Evolutionary conservation across 2,329 filamentous ascomycete genomes (phyloP), one percentile per base, ranked within the genome.

Genomic region (Pyrenochaeta sp.): DNA sequence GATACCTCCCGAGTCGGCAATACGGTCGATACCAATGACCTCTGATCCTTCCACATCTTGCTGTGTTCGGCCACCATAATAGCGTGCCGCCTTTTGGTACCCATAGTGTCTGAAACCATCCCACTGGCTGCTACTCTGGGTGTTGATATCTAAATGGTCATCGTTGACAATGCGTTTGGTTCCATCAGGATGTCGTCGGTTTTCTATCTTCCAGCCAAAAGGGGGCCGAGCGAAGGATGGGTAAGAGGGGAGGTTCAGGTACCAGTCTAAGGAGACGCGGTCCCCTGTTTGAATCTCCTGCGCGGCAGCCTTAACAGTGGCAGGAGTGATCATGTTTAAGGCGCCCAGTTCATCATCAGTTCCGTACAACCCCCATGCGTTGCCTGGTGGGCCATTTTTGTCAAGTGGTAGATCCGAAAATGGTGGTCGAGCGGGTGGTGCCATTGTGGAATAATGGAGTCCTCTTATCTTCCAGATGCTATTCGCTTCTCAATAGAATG

Each of bases 351-450:
- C 73, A 53, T 86, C 83, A 2, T 74, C 51, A 4, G 74, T 63
- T 2, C 83, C 83, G 56, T 82, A 85, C 4, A 84, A 77, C 0
- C 82, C 82, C 84, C 84, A 86, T 5, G 84, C 81, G 51, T 85
- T 85, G 7, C 81, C 80, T 2, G 70, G 75, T 6, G 83, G 82
- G 0, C 82, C 82, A 50, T 76, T 68, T 41, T 80, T 79, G 50
- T 78, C 76, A 1, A 85, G 75, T 0, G 83, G 83, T 0, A 85
- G 78, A 2, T 77, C 71, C 6, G 79, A 71, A 55, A 83, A 84
- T 1, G 72, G 68, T 2, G 73, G 73, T 2, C 72, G 64, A 11
- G 55, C 41, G 23, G 59, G 56, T 33, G 66, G 64, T 27, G 63
- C 35, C 60, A 66, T 66, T 29, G 30, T 27, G 18, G 15, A n/a